Conservation (phyloP, 345 rosid genomes). For the Ceriops zippeliana region DNA sequence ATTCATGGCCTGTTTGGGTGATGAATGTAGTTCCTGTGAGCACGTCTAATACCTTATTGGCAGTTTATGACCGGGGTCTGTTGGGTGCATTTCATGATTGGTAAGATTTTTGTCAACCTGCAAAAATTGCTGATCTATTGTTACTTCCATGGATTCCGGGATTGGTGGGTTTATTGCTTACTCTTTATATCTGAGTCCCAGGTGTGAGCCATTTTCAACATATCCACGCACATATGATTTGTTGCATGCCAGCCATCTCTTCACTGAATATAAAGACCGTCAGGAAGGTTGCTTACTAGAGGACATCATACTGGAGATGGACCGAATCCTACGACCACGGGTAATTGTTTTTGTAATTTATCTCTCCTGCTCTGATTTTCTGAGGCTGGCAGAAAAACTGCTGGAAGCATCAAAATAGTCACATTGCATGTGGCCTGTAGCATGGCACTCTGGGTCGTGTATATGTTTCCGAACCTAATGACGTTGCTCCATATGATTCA, state of each 20-base stretch:
- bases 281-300: slow-evolving; percentile 69
- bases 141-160: slow-evolving; percentile 6
- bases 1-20: slow-evolving; percentile 71
- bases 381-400: background rate
- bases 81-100: slow-evolving; percentile 85
- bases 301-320: slow-evolving; percentile 92
- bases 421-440: too few species aligned
- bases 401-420: background rate
- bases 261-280: slow-evolving; percentile 49
- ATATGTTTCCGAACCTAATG: background rate
- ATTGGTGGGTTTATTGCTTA: background rate
- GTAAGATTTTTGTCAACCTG: slow-evolving; percentile 38
- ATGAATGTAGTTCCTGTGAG: slow-evolving; percentile 83
- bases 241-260: slow-evolving; percentile 67
- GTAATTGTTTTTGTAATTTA: slow-evolving; percentile 31
- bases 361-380: background rate
- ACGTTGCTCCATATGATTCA: background rate
- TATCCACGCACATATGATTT: slow-evolving; percentile 88
- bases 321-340: slow-evolving; percentile 77
- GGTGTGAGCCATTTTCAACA: slow-evolving; percentile 97
- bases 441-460: too few species aligned
- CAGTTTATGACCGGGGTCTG: slow-evolving; percentile 70
- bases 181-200: slow-evolving; percentile 20
- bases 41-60: slow-evolving; percentile 66
- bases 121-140: slow-evolving; percentile 5